phyloP scores from a whole-genome alignment of 2,329 filamentous ascomycete genomes.

The Venturiaceae sp. region DNA sequence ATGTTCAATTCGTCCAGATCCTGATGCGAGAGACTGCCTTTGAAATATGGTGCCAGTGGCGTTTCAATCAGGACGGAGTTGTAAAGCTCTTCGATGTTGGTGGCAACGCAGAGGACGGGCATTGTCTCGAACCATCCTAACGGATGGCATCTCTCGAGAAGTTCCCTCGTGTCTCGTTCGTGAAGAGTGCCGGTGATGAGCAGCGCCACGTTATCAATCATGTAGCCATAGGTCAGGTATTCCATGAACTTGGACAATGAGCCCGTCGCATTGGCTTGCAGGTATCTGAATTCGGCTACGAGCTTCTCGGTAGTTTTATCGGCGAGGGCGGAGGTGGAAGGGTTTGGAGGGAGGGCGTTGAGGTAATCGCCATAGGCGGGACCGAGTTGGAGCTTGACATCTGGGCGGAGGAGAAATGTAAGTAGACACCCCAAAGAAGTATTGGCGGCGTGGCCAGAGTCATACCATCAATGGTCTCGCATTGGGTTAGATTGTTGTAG shows the following conservation, averaged over 20 bases:
- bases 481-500: slow-evolving; percentile 94
- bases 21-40: slow-evolving; percentile 89
- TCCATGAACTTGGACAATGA: slow-evolving; percentile 93
- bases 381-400: slow-evolving; percentile 94
- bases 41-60: slow-evolving; percentile 92
- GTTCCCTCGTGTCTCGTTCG: slow-evolving; percentile 90
- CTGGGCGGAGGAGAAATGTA: slow-evolving; percentile 40
- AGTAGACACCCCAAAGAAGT: neutral
- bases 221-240: slow-evolving; percentile 97
- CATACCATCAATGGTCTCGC: slow-evolving; percentile 91
- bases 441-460: slow-evolving; percentile 5
- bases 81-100: slow-evolving; percentile 97
- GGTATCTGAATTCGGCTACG: slow-evolving; percentile 92
- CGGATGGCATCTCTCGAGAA: slow-evolving; percentile 91
- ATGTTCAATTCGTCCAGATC: slow-evolving; percentile 98
- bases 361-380: slow-evolving; percentile 97
- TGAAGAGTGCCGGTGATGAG: slow-evolving; percentile 96
- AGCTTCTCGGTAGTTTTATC: slow-evolving; percentile 97
- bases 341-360: slow-evolving; percentile 84
- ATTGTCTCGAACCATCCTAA: slow-evolving; percentile 99
- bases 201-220: slow-evolving; percentile 98
- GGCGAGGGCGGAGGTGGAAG: slow-evolving; percentile 89
- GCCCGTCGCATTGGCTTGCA: slow-evolving; percentile 87
- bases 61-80: slow-evolving; percentile 97
- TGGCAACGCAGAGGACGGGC: slow-evolving; percentile 94